Evolutionary conservation across 805 yeast species (phyloP).

Genomic region (Deakozyma indianensis): DNA sequence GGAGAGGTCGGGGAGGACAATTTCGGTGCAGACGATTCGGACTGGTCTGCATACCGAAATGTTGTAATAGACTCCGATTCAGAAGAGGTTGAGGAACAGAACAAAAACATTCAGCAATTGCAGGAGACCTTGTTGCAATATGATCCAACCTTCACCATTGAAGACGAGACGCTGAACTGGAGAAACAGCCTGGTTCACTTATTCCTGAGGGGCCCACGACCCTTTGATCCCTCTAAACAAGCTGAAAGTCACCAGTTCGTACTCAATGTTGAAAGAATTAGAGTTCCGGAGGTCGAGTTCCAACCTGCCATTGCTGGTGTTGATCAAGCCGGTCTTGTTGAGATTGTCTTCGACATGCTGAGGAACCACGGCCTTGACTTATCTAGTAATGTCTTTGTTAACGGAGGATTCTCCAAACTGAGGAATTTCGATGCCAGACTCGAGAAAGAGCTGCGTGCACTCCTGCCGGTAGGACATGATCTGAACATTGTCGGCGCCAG

Average conservation of each 20-base stretch:
- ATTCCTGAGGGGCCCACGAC: constrained; percentile 82
- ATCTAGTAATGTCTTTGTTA: constrained; percentile 51
- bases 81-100: constrained; percentile 64
- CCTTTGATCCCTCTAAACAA: constrained; percentile 66
- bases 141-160: constrained; percentile 77
- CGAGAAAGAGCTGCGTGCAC: constrained; percentile 48
- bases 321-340: constrained; percentile 90
- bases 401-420: constrained; percentile 72
- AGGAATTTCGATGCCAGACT: constrained; percentile 56
- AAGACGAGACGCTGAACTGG: constrained; percentile 87
- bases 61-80: constrained; percentile 63
- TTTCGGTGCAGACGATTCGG: constrained; percentile 91
- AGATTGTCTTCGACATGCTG: constrained; percentile 38
- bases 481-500: constrained; percentile 47
- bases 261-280: constrained; percentile 75
- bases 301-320: constrained; percentile 90
- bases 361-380: constrained; percentile 30
- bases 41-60: constrained; percentile 84
- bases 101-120: constrained; percentile 24
- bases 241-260: constrained; percentile 85
- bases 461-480: constrained; percentile 55
- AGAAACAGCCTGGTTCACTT: constrained; percentile 62
- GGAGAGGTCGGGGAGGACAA: constrained; percentile 90
- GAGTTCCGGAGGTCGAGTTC: constrained; percentile 84
- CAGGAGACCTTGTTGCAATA: constrained; percentile 66